Conservation (phyloP, 176 grass and related monocot genomes). For the Oryza meridionalis region DNA sequence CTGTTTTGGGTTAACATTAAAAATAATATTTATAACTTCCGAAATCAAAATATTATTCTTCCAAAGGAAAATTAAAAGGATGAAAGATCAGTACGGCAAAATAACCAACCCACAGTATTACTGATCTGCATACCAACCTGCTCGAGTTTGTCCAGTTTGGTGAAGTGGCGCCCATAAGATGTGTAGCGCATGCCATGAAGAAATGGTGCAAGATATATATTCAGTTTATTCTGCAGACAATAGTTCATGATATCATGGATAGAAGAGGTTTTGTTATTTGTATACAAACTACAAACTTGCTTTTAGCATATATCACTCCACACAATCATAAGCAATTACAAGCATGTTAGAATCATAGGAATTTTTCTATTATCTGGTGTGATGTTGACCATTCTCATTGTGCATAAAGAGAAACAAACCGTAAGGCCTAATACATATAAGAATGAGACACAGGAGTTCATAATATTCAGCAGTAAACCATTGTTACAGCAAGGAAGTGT, state of each 20-base stretch:
- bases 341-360: not conserved
- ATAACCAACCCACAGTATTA: conserved; percentile 26
- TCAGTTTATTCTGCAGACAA: conserved; percentile 57
- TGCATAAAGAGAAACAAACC: not conserved
- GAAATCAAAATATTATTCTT: too few relatives aligned
- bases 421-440: not conserved
- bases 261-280: not conserved
- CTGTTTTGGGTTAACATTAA: too few relatives aligned
- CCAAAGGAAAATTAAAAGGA: not conserved
- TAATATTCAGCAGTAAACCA: not conserved
- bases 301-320: not conserved
- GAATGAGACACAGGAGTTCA: not conserved
- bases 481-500: conserved; percentile 15
- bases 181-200: conserved; percentile 79
- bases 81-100: not conserved
- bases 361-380: conserved; percentile 5
- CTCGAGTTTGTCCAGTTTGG: conserved; percentile 64
- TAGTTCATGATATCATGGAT: conserved; percentile 25
- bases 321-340: not conserved
- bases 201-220: conserved; percentile 69
- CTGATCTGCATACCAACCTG: conserved; percentile 38
- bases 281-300: not conserved
- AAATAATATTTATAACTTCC: too few relatives aligned
- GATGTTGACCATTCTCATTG: not conserved
- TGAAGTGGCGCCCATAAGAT: conserved; percentile 82